Evolutionary conservation across 2,329 filamentous ascomycete species (phyloP).

Genomic region (Colletotrichum musicola): DNA sequence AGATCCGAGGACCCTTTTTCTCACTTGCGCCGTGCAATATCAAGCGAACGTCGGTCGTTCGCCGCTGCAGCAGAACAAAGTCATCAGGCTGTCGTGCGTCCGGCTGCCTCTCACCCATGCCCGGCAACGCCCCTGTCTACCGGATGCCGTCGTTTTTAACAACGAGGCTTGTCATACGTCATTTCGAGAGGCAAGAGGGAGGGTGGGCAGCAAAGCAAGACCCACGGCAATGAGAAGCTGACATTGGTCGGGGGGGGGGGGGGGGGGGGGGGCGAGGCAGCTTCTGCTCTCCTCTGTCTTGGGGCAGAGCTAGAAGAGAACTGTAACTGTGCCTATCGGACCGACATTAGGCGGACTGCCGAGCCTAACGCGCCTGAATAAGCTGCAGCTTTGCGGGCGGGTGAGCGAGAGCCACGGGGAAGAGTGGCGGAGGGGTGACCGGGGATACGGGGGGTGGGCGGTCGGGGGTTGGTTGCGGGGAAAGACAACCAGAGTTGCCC

Average conservation of each 20-base stretch:
- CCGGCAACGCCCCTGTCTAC: constrained; percentile 21
- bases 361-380: constrained; percentile 35
- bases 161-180: constrained; percentile 34
- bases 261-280: not conserved
- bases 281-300: constrained; percentile 1
- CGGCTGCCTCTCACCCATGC: constrained; percentile 16
- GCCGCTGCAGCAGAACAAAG: not conserved
- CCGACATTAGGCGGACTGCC: constrained; percentile 36
- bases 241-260: constrained; percentile 15
- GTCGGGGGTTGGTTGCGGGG: constrained; percentile 33
- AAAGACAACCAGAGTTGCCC: not conserved
- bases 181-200: constrained; percentile 31
- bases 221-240: constrained; percentile 9
- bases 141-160: constrained; percentile 6
- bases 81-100: not conserved
- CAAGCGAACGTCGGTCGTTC: not conserved
- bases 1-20: not conserved
- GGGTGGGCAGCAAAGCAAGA: constrained; percentile 28
- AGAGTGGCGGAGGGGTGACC: constrained; percentile 12
- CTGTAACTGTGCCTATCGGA: constrained; percentile 22
- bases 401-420: constrained; percentile 18
- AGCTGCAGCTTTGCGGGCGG: constrained; percentile 35
- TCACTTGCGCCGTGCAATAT: too few relatives aligned
- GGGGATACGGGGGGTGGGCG: constrained; percentile 20
- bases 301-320: not conserved